phyloP scores from a whole-genome alignment of 805 yeast species.

The Teunomyces aglyptinius region DNA sequence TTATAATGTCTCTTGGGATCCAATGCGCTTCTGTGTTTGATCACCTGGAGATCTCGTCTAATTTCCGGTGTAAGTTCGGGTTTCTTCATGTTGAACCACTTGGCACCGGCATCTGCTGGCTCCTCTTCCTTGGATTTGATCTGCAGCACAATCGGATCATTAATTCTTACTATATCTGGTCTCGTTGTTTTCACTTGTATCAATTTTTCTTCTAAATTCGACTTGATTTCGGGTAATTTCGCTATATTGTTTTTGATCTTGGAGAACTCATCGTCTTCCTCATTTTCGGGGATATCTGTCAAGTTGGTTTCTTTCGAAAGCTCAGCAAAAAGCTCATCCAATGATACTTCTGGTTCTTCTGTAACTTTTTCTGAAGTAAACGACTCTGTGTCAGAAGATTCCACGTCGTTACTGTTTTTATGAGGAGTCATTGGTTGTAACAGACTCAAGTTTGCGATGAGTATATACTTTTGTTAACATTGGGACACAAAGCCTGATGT shows the following conservation, averaged over 20 bases:
- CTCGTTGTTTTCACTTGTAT: slow-evolving; percentile 13
- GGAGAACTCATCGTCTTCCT: slow-evolving; percentile 19
- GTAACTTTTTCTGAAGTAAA: slow-evolving; percentile 14
- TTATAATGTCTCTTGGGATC: slow-evolving; percentile 96
- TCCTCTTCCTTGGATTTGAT: slow-evolving; percentile 15
- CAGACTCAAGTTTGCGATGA: not conserved
- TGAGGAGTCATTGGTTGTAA: slow-evolving; percentile 14
- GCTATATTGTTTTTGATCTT: slow-evolving; percentile 33
- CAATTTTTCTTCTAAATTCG: slow-evolving; percentile 24
- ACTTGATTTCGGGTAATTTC: slow-evolving; percentile 41
- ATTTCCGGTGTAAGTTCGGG: slow-evolving; percentile 69
- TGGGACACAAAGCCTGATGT: too few species aligned
- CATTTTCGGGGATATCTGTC: slow-evolving; percentile 13
- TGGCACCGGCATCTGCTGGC: slow-evolving; percentile 44
- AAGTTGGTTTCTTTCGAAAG: slow-evolving; percentile 25
- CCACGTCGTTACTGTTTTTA: slow-evolving; percentile 11
- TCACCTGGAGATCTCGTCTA: slow-evolving; percentile 72
- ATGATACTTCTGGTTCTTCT: slow-evolving; percentile 14
- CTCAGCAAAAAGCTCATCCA: slow-evolving; percentile 33
- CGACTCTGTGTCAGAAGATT: slow-evolving; percentile 31
- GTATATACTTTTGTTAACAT: slow-evolving; percentile 1
- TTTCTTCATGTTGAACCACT: slow-evolving; percentile 82
- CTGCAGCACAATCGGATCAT: slow-evolving; percentile 43
- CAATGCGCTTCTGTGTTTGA: slow-evolving; percentile 84
- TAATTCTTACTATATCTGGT: slow-evolving; percentile 32